Conservation (phyloP, 176 grass and related monocot genomes). For the Zea luxurians region DNA sequence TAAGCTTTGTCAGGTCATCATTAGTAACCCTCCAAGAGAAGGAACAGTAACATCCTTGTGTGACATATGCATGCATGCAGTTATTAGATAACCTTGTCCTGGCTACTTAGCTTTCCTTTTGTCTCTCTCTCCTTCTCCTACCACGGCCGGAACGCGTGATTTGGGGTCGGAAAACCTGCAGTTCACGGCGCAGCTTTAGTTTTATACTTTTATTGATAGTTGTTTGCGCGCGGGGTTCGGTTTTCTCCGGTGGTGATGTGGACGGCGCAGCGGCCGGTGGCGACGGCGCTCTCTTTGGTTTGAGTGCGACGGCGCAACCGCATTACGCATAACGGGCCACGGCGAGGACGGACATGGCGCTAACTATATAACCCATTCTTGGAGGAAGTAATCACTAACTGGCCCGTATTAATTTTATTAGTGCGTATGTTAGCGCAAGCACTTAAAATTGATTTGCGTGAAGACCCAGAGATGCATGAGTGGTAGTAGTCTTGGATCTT, state of each 20-base stretch:
- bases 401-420: too few species aligned
- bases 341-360: neutral
- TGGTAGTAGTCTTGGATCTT: too few species aligned
- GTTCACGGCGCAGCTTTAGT: slow-evolving; percentile 4
- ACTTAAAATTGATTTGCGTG: too few species aligned
- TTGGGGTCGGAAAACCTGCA: neutral
- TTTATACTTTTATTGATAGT: too few species aligned
- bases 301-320: slow-evolving; percentile 46
- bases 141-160: neutral
- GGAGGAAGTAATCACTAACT: too few species aligned
- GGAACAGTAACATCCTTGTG: slow-evolving; percentile 2
- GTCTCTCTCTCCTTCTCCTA: neutral
- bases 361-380: too few species aligned
- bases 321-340: neutral
- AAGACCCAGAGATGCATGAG: too few species aligned
- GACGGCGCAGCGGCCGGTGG: slow-evolving; percentile 41
- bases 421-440: too few species aligned
- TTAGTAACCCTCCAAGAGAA: neutral
- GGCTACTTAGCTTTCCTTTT: neutral
- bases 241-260: neutral
- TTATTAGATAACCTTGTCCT: neutral
- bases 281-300: slow-evolving; percentile 16
- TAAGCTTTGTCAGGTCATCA: slow-evolving; percentile 10
- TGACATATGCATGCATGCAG: neutral
- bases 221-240: neutral